Evolutionary conservation across 1,139 yeast genomes (phyloP).

Genomic region (Diutina scorzettiae): DNA sequence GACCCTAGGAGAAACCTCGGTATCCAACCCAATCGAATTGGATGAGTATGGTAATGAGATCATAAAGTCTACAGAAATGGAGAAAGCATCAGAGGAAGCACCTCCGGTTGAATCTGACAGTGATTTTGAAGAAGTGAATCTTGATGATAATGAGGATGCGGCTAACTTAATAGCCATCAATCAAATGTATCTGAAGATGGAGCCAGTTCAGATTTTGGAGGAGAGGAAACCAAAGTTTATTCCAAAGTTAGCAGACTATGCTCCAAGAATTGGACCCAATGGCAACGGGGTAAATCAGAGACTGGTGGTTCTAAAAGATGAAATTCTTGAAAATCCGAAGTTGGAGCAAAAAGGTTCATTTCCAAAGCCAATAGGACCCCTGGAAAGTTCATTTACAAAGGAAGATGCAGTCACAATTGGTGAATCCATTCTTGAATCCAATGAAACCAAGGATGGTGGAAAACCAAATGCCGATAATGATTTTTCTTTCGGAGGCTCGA

Average conservation of each 20-base stretch:
- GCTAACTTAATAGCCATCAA: slow-evolving; percentile 14
- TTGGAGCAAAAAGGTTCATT: background rate
- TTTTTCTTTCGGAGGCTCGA: background rate
- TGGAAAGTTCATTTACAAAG: too few species aligned
- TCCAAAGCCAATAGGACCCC: too few species aligned
- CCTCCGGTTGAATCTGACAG: background rate
- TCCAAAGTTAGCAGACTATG: background rate
- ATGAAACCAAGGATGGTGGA: too few species aligned
- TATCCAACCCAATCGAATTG: slow-evolving; percentile 30
- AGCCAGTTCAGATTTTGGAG: background rate
- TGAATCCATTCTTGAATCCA: too few species aligned
- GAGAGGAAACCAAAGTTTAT: background rate
- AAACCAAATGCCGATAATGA: too few species aligned
- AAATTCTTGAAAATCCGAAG: background rate
- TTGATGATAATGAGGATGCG: slow-evolving; percentile 7
- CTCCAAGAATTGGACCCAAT: background rate
- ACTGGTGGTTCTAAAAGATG: background rate
- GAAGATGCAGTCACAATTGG: too few species aligned
- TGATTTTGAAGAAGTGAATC: background rate
- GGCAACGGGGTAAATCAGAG: background rate
- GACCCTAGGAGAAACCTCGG: slow-evolving; percentile 36
- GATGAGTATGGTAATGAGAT: slow-evolving; percentile 19
- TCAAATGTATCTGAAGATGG: background rate
- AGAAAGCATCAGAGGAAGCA: background rate
- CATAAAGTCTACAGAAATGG: background rate